These are phyloP conservation scores for Saccharomycopsis olivae DNA, from an alignment of 805 yeast genomes.

Conservation along the genomic window DNA sequence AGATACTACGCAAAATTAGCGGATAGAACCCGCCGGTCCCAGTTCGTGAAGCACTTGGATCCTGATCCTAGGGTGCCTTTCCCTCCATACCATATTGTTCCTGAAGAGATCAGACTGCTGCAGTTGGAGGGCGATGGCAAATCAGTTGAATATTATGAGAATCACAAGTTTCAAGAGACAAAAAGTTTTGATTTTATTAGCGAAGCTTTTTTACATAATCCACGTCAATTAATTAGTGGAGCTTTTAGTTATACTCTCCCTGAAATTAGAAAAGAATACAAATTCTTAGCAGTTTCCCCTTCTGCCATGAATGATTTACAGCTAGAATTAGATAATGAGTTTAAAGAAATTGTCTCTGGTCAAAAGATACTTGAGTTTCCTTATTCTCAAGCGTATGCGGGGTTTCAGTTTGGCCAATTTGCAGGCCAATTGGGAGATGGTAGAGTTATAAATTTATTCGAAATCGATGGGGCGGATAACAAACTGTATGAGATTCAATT, in stretches of 20 bases:
- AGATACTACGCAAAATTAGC: too few species aligned
- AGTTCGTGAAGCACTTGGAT: too few species aligned
- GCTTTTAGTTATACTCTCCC: conserved; percentile 71
- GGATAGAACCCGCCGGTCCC: too few species aligned
- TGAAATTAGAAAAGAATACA: conserved; percentile 40
- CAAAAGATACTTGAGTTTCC: conserved; percentile 51
- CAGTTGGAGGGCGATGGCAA: too few species aligned
- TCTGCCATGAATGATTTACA: conserved; percentile 48
- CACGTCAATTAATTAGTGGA: conserved; percentile 47
- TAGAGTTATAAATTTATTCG: conserved; percentile 75
- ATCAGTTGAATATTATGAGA: too few species aligned
- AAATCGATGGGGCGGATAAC: conserved; percentile 36
- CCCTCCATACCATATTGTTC: conserved; percentile 14
- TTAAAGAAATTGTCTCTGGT: conserved; percentile 54
- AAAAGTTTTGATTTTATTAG: too few species aligned
- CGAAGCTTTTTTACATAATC: conserved; percentile 33
- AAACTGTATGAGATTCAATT: conserved; percentile 58
- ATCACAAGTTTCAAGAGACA: too few species aligned
- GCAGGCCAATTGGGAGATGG: conserved; percentile 99
- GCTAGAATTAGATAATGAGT: conserved; percentile 30
- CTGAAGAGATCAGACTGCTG: too few species aligned
- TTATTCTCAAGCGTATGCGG: conserved; percentile 87
- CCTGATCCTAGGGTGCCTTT: conserved; percentile 14
- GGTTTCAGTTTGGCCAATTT: conserved; percentile 92
- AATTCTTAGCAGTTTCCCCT: conserved; percentile 46